phyloP scores from a whole-genome alignment of 2,329 filamentous ascomycete species.

The Achaetomium macrosporum region DNA sequence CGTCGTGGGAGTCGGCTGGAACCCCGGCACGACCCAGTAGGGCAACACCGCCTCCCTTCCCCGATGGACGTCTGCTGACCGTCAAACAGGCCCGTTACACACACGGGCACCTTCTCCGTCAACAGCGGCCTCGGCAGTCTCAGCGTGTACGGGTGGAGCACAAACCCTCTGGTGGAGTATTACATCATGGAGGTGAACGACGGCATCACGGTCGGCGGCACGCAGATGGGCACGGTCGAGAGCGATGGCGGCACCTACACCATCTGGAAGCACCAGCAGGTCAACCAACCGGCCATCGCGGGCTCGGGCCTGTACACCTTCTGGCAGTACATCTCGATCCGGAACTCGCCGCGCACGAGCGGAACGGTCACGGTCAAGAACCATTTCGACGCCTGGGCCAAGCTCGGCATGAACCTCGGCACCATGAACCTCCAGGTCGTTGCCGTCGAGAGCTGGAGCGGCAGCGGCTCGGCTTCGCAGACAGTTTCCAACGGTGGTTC shows the following conservation, averaged over 20 bases:
- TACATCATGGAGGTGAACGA: conserved; percentile 1
- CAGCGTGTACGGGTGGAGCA: background rate
- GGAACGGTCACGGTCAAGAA: conserved; percentile 2
- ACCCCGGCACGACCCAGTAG: background rate
- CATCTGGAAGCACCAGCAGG: conserved; percentile 5
- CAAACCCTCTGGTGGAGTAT: background rate
- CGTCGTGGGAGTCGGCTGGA: conserved; percentile 1
- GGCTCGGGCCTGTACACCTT: conserved; percentile 1
- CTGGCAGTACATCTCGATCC: conserved; percentile 5
- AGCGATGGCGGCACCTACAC: conserved; percentile 3
- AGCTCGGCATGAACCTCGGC: background rate
- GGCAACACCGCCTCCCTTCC: background rate
- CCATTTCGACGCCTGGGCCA: conserved; percentile 4
- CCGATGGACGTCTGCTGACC: background rate
- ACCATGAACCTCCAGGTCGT: background rate
- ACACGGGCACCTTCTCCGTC: background rate
- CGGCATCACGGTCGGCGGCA: background rate
- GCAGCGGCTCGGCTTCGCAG: conserved; percentile 1
- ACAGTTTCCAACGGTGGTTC: background rate
- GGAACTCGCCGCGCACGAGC: conserved; percentile 1
- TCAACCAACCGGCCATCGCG: conserved; percentile 2
- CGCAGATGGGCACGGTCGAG: background rate
- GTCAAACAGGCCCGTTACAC: background rate
- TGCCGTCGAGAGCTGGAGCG: background rate
- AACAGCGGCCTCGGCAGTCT: conserved; percentile 2